Base-by-base conservation (phyloP, 306 rosid species). In the Prunus mume region DNA sequence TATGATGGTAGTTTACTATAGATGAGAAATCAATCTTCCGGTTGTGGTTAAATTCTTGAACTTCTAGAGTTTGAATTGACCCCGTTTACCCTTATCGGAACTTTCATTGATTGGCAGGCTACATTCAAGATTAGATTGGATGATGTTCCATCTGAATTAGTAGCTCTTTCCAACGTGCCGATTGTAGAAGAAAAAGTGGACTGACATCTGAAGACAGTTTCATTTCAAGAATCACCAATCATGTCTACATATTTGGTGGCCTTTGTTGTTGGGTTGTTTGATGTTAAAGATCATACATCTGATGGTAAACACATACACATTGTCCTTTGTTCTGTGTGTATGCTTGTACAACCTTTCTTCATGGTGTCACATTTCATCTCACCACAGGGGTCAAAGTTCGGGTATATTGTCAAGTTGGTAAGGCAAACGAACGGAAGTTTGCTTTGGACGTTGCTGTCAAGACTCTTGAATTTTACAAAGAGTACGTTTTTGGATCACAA, bases 191-290 rank as follows among this genome's bases (percentile, higher is more conserved):
- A 94, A 85, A 88, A 81, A 84, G 78, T 77, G 71, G 73, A 90
- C 68, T 94, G 93, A 13, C 74, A 82, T 73, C 77, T 87, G 52
- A 94, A 87, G 86, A 89, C 85, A 15, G 94, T 94, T 74, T 76
- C 88, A 9, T 94, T 78, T 83, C 82, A 86, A 83, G 98, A 94
- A 82, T 87, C 97, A 24, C 97, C 98, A 28, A 80, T 88, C 68
- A 91, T 94, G 98, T 94, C 97, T 62, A 91, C 98, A 43, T 94
- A 94, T 81, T 80, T 93, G 83, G 98, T 88, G 83, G 97, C 97
- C 1, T 84, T 93, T 57, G 96, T 90, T 72, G 93, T 93, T 65
- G 96, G 93, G 68, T 83, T 93, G 83, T 90, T 93, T 83, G 97
- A 91, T 70, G 88, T 90, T 75, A 97, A 93, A 83, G 94, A 93